phyloP scores from a whole-genome alignment of 129 eudicot species.

The Deinandra increscens region DNA sequence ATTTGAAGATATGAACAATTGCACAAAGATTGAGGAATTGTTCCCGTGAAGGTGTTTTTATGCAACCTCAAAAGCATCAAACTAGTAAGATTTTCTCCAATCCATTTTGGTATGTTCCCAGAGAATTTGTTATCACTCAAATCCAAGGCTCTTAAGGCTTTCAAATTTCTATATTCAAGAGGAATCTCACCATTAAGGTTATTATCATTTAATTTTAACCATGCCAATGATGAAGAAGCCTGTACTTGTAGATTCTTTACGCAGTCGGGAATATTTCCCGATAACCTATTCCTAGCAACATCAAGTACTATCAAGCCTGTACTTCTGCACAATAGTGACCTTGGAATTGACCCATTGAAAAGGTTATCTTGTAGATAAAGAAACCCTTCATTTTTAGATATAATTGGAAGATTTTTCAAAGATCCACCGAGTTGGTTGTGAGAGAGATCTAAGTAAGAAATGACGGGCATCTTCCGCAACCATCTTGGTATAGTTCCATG shows the following conservation, averaged over 20 bases:
- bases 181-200: too few species aligned
- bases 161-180: neutral
- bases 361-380: neutral
- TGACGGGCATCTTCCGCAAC: too few species aligned
- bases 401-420: neutral
- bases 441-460: conserved; percentile 8
- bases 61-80: neutral
- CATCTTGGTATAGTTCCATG: too few species aligned
- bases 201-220: too few species aligned
- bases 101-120: neutral
- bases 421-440: conserved; percentile 9
- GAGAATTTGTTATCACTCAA: neutral
- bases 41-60: neutral
- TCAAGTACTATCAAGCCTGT: neutral
- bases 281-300: neutral
- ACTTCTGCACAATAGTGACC: too few species aligned
- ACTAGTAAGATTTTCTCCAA: neutral
- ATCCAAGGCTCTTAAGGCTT: neutral
- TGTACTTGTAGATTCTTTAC: neutral
- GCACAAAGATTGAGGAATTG: neutral
- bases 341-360: neutral
- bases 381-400: neutral
- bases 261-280: neutral
- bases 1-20: neutral
- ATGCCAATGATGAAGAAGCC: neutral